A percentile compares a stretch with the other conserved stretches of the same genome.
Conservation (phyloP, 768 basidiomycete genomes). For the Boletus patriciae region DNA sequence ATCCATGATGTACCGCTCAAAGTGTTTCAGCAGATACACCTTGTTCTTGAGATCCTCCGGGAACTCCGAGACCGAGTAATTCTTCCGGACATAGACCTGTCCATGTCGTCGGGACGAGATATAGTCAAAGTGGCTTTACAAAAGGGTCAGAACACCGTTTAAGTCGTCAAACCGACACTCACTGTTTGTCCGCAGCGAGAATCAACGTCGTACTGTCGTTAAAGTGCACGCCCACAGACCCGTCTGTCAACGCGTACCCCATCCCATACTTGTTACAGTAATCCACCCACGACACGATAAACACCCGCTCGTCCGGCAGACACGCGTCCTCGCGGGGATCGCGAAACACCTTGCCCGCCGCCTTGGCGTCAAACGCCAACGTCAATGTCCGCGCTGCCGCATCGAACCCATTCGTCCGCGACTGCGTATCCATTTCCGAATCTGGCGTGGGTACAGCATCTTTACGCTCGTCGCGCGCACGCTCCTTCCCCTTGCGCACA, state of each 20-base stretch:
- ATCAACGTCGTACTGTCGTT: constrained; percentile 91
- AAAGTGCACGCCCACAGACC: constrained; percentile 93
- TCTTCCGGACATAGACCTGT: constrained; percentile 68
- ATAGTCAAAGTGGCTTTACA: constrained; percentile 76
- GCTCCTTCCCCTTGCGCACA: constrained; percentile 33
- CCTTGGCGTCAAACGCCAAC: constrained; percentile 68
- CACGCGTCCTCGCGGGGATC: constrained; percentile 57
- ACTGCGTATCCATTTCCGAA: constrained; percentile 24
- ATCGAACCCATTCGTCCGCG: constrained; percentile 61
- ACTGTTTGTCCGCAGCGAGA: constrained; percentile 86
- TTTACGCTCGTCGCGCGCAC: constrained; percentile 25
- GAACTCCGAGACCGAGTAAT: constrained; percentile 64
- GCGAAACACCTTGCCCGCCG: constrained; percentile 61
- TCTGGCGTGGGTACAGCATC: constrained; percentile 12
- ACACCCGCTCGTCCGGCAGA: constrained; percentile 71
- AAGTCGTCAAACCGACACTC: constrained; percentile 28
- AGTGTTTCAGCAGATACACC: constrained; percentile 89
- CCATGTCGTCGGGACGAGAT: constrained; percentile 69
- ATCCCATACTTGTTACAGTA: constrained; percentile 99
- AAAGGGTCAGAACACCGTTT: background rate
- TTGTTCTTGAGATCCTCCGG: constrained; percentile 87
- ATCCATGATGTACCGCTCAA: constrained; percentile 93
- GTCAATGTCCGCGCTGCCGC: constrained; percentile 53
- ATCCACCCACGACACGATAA: constrained; percentile 98
- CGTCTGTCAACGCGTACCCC: constrained; percentile 96